Evolutionary conservation across 495 filamentous ascomycete genomes (phyloP).

Genomic region (Friedmanniomyces simplex): DNA sequence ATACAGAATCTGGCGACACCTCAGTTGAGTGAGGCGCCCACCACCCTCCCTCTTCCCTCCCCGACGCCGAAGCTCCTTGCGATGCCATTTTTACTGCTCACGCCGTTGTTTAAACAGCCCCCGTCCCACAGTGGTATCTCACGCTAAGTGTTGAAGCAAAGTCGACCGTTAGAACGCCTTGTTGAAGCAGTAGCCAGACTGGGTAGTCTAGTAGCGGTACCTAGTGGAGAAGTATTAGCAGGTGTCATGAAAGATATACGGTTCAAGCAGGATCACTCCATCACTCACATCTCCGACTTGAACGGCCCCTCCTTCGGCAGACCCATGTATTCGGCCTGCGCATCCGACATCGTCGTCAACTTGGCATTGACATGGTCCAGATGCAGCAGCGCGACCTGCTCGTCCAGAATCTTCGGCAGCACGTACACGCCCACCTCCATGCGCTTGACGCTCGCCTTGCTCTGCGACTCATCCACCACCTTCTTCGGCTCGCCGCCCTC

Average conservation of each 20-base stretch:
- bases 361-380: constrained; percentile 91
- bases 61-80: constrained; percentile 5
- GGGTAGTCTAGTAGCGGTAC: constrained; percentile 7
- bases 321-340: constrained; percentile 90
- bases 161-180: neutral
- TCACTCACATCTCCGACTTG: constrained; percentile 73
- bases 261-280: too few relatives aligned
- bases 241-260: constrained; percentile 42
- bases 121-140: neutral
- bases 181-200: neutral
- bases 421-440: constrained; percentile 90
- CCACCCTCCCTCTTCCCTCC: neutral
- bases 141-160: neutral
- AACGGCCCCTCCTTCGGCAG: constrained; percentile 75
- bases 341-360: constrained; percentile 68
- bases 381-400: constrained; percentile 93
- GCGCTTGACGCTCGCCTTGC: constrained; percentile 54
- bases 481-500: constrained; percentile 90
- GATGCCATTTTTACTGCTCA: neutral
- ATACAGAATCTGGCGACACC: neutral
- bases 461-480: constrained; percentile 95
- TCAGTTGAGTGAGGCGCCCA: constrained; percentile 2
- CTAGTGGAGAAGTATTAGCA: neutral
- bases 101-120: constrained; percentile 3
- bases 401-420: constrained; percentile 94